Base-by-base conservation (phyloP, 1,284 basidiomycete genomes). In the Psilocybe mexicana region DNA sequence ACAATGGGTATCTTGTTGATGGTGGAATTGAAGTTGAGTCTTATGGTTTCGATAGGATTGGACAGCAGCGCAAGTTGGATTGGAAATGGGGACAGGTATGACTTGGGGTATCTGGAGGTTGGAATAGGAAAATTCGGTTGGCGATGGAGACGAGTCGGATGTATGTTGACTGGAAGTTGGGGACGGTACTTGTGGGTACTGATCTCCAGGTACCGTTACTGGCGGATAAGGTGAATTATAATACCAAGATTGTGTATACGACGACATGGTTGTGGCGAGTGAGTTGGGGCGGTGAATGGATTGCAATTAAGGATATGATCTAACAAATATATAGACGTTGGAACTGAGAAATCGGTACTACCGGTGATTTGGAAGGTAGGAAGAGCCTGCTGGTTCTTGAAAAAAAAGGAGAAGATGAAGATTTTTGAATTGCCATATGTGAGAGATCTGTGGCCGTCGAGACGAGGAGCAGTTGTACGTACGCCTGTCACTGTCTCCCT, bases 401-500 rank as follows among this genome's bases (percentile, higher is more conserved):
- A 49, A 56, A 33, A 56, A 33, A 40, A 45, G 38, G 42, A 51
- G 33, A 43, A 8, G 43, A 36, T 47, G 33, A 43, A 53, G 43
- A 35, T 30, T 47, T 42, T 51, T 43, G 48, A 48, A 57, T 52
- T 52, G 35, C 50, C 48, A 57, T 57, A 56, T 10, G 42, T n/a
- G 48, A 54, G 52, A 54, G 57, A 58, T 54, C 57, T 54, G 57
- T 43, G 43, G 57, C 24, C 38, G 38, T 40, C 6, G 38, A 38
- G 49, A 54, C 26, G 54, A 55, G 48, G 52, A 43, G 52, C 42
- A 26, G 45, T 55, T 55, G 59, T 63, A 63, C 62, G 62, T 63
- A 58, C 49, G 25, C 8, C 62, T 60, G 62, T 61, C 62, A 61
- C 14, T 4, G 38, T 3, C 4, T 40, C 54, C 28, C 3, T 40